phyloP scores from a whole-genome alignment of 805 yeast genomes.

The Candida koratica region DNA sequence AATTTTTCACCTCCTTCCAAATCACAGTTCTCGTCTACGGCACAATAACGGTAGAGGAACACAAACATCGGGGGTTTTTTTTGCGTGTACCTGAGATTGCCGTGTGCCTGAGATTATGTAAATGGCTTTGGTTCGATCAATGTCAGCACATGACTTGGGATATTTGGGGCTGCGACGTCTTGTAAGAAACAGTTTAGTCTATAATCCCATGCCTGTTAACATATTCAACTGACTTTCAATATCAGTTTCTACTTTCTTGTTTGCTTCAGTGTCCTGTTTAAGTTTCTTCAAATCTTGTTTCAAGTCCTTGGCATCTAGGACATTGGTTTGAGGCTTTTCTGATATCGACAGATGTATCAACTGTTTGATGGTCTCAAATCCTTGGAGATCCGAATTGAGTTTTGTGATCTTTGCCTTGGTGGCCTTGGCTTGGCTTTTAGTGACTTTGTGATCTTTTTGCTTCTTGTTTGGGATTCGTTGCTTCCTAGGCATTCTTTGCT shows the following conservation, averaged over 20 bases:
- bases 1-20: constrained; percentile 11
- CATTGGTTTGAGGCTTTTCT: constrained; percentile 23
- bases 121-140: too few relatives aligned
- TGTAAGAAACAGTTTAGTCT: background rate
- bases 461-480: constrained; percentile 9
- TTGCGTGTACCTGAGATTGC: too few relatives aligned
- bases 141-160: too few relatives aligned
- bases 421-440: constrained; percentile 25
- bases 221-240: constrained; percentile 45
- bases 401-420: constrained; percentile 31
- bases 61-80: too few relatives aligned
- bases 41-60: too few relatives aligned
- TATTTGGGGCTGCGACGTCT: background rate
- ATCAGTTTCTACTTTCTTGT: constrained; percentile 38
- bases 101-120: too few relatives aligned
- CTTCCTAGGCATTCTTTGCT: too few relatives aligned
- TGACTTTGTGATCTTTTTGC: constrained; percentile 10
- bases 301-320: constrained; percentile 32
- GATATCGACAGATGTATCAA: constrained; percentile 12
- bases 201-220: constrained; percentile 37
- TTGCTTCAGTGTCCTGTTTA: constrained; percentile 23
- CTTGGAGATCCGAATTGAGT: constrained; percentile 27
- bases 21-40: too few relatives aligned
- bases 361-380: constrained; percentile 21
- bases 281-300: constrained; percentile 40